phyloP scores from a whole-genome alignment of 129 eudicot species.

The Lactuca sativa region DNA sequence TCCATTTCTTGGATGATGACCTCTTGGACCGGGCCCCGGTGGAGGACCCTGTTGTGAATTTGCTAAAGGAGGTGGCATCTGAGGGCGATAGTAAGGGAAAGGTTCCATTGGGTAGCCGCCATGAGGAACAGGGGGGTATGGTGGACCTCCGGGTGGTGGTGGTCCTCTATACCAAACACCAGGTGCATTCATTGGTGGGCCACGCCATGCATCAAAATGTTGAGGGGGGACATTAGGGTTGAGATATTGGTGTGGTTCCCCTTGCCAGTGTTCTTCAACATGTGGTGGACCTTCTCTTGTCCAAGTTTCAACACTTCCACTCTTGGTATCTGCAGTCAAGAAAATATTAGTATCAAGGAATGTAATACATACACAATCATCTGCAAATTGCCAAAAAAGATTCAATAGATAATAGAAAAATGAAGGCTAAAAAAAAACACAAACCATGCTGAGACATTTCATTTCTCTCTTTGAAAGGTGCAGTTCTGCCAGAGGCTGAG shows the following conservation, averaged over 20 bases:
- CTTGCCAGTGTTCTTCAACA: slow-evolving; percentile 73
- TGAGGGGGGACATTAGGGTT: slow-evolving; percentile 70
- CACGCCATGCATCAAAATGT: slow-evolving; percentile 90
- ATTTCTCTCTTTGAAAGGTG: slow-evolving; percentile 33
- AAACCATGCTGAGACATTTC: slow-evolving; percentile 45
- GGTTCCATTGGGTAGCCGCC: slow-evolving; percentile 89
- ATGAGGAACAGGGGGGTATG: slow-evolving; percentile 67
- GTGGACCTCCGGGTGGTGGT: slow-evolving; percentile 71
- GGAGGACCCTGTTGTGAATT: slow-evolving; percentile 69
- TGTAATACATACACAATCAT: neutral
- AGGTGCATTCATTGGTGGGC: slow-evolving; percentile 80
- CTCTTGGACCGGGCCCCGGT: slow-evolving; percentile 69
- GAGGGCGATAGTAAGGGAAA: slow-evolving; percentile 84
- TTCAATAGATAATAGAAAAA: neutral
- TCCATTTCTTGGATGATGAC: slow-evolving; percentile 78
- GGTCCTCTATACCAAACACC: slow-evolving; percentile 92
- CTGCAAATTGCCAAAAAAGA: neutral
- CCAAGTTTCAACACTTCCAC: slow-evolving; percentile 61
- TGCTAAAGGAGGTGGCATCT: slow-evolving; percentile 67
- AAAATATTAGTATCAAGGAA: neutral
- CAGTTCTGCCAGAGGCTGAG: slow-evolving; percentile 61
- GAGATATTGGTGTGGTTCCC: slow-evolving; percentile 58
- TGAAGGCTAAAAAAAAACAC: slow-evolving; percentile 21
- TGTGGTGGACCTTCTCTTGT: slow-evolving; percentile 55
- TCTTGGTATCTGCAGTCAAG: slow-evolving; percentile 45